phyloP scores from a whole-genome alignment of 495 filamentous ascomycete species.

The Neohortaea acidophila region DNA sequence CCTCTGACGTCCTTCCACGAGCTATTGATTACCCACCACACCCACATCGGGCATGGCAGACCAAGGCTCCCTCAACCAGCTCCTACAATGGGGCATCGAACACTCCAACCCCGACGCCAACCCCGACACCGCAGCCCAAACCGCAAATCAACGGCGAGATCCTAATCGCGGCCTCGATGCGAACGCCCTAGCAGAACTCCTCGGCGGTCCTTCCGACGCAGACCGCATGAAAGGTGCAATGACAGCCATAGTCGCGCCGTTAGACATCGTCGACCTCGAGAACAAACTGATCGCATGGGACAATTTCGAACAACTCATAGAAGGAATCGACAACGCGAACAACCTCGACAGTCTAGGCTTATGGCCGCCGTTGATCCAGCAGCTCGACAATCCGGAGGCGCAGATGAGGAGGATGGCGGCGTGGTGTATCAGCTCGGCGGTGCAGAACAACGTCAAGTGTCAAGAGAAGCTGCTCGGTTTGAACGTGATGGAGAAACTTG shows the following conservation, averaged over 20 bases:
- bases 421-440: slow-evolving; percentile 85
- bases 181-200: slow-evolving; percentile 52
- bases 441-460: slow-evolving; percentile 79
- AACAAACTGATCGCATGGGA: slow-evolving; percentile 82
- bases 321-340: slow-evolving; percentile 89
- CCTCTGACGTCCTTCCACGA: too few species aligned
- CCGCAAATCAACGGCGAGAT: slow-evolving; percentile 28
- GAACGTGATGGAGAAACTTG: slow-evolving; percentile 54
- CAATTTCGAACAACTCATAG: slow-evolving; percentile 87
- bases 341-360: slow-evolving; percentile 62
- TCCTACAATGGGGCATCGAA: slow-evolving; percentile 90
- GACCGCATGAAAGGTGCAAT: slow-evolving; percentile 79
- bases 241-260: slow-evolving; percentile 45
- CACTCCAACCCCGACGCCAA: slow-evolving; percentile 41
- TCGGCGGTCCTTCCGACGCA: slow-evolving; percentile 72
- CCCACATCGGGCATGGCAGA: too few species aligned
- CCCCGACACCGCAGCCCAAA: slow-evolving; percentile 23
- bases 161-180: slow-evolving; percentile 40
- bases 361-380: slow-evolving; percentile 62
- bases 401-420: slow-evolving; percentile 69
- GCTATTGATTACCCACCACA: too few species aligned
- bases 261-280: slow-evolving; percentile 44
- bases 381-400: slow-evolving; percentile 49
- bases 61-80: slow-evolving; percentile 43
- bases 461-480: slow-evolving; percentile 65